A percentile compares a stretch with the other conserved stretches of the same genome.
phyloP scores from a whole-genome alignment of 495 filamentous ascomycete genomes.

The Cladorrhinum samala region DNA sequence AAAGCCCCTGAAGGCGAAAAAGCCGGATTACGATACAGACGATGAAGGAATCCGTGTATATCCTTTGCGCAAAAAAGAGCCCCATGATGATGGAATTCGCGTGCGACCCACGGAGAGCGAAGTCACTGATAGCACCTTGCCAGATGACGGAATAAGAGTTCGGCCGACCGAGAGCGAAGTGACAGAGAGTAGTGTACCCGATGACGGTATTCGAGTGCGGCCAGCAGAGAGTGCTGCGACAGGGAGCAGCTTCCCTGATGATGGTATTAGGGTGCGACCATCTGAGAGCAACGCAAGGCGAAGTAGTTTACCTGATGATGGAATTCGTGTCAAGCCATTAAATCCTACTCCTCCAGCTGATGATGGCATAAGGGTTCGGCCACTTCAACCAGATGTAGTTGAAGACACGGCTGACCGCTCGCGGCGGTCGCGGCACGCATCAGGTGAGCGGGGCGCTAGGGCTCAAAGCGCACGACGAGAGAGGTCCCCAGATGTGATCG shows the following conservation, averaged over 20 bases:
- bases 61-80: conserved; percentile 19
- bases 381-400: conserved; percentile 19
- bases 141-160: conserved; percentile 24
- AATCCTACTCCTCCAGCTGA: conserved; percentile 8
- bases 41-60: conserved; percentile 35
- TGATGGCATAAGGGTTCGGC: conserved; percentile 26
- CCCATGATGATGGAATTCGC: conserved; percentile 29
- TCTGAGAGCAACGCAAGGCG: conserved; percentile 18
- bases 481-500: conserved; percentile 32
- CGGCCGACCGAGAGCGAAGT: conserved; percentile 28
- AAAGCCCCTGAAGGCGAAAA: conserved; percentile 19
- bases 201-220: conserved; percentile 21
- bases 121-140: conserved; percentile 21
- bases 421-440: conserved; percentile 25
- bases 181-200: conserved; percentile 17
- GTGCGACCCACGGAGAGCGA: conserved; percentile 9
- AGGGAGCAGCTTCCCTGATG: conserved; percentile 12
- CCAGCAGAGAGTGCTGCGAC: conserved; percentile 9
- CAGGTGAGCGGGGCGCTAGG: conserved; percentile 13
- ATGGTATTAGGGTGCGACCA: conserved; percentile 26
- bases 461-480: conserved; percentile 16
- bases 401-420: conserved; percentile 26
- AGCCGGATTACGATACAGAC: conserved; percentile 18
- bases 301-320: conserved; percentile 19
- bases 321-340: conserved; percentile 32